A percentile compares a stretch with the other conserved stretches of the same genome.
phyloP scores from a whole-genome alignment of 257 asterid species.

The Linaria vulgaris region DNA sequence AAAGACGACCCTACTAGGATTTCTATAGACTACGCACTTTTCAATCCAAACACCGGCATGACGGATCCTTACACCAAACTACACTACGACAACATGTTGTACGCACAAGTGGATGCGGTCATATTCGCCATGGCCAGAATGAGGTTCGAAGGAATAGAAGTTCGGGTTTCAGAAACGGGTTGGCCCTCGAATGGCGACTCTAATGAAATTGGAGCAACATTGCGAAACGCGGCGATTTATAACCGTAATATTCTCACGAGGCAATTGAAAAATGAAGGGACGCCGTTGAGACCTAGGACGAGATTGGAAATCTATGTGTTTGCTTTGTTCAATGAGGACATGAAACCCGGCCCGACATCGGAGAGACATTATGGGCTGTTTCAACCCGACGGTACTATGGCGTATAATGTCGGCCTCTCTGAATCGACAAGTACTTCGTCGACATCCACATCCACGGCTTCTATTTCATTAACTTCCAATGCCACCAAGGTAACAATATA shows the following conservation, averaged over 20 bases:
- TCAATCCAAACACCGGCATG: conserved; percentile 68
- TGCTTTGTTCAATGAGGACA: conserved; percentile 77
- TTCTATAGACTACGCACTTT: conserved; percentile 61
- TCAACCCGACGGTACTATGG: conserved; percentile 70
- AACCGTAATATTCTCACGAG: conserved; percentile 67
- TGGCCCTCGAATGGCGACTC: conserved; percentile 85
- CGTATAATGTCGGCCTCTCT: conserved; percentile 51
- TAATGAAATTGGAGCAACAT: conserved; percentile 61
- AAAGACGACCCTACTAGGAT: conserved; percentile 59
- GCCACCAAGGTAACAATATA: conserved; percentile 49
- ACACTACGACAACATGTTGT: conserved; percentile 83
- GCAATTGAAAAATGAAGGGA: conserved; percentile 60
- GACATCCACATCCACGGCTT: conserved; percentile 38
- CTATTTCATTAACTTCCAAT: conserved; percentile 46
- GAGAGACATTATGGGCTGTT: conserved; percentile 76
- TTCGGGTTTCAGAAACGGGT: conserved; percentile 78
- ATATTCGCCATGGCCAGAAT: conserved; percentile 56
- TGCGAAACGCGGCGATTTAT: conserved; percentile 58
- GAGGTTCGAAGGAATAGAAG: conserved; percentile 65
- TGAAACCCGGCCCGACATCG: conserved; percentile 78
- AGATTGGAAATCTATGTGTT: conserved; percentile 69
- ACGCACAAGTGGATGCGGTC: conserved; percentile 86
- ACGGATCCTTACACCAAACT: conserved; percentile 57
- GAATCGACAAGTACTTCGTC: conserved; percentile 30
- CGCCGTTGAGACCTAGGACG: conserved; percentile 63